Base-by-base conservation (phyloP, 257 asterid genomes). In the Solanum dulcamara region DNA sequence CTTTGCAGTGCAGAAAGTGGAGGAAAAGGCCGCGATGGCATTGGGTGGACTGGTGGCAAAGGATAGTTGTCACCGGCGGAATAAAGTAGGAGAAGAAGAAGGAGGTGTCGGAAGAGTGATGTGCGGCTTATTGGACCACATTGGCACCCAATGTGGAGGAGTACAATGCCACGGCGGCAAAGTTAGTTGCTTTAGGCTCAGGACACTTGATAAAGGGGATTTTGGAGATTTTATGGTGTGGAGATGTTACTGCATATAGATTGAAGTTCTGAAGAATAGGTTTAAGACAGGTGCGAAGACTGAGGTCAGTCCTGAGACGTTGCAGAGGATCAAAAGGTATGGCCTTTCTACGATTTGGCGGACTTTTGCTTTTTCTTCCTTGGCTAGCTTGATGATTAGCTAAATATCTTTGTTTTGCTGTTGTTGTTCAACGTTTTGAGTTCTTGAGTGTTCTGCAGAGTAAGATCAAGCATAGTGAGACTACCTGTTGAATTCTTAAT, bases 131-230 rank as follows among this genome's bases (percentile, higher is more conserved):
- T 86, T 96, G 99, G 99, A 96, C 99, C 1, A 92, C 98, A 0
- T 85, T 96, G 81, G 98, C 99, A 12, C 99, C 99, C 2, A 96
- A 96, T 85, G 98, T 96, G 83, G 99, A 96, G 88, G 99, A 96
- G 81, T 96, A 96, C 48, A 95, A 98, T 82, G 93, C 97, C n/a
- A 90, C 89, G 1, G 98, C 97, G 0, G 97, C 98, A 15, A 92
- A 88, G 91, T 86, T 93, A 84, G 92, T 96, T 26, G 99, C 98
- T 0, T 60, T 92, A 9, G 99, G 99, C 3, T 95, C 99, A 8
- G 99, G 99, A 55, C 92, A 91, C 88, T 91, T 96, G 59, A 92
- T 96, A 18, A 93, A 94, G 90, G 99, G 99, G 67, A 93, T 96
- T 60, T 81, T 96, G 84, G 99, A 98, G 67, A 93, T 96, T 60